Conservation (phyloP, 1,284 basidiomycete species). For the Cystobasidium sp. region DNA sequence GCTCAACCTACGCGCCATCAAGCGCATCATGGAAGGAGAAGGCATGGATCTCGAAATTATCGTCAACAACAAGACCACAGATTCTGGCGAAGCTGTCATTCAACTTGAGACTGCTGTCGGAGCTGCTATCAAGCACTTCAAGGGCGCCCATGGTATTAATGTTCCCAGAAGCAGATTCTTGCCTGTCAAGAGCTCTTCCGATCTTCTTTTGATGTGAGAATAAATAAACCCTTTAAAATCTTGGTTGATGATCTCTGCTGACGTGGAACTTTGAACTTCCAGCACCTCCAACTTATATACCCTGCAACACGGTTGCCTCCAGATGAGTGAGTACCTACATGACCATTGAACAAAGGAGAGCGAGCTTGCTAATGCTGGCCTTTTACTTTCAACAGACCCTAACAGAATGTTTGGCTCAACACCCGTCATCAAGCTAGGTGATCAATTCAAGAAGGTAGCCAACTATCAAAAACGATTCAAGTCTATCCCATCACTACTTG, state of each 20-base stretch:
- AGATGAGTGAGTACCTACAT: slow-evolving; percentile 64
- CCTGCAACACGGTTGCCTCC: slow-evolving; percentile 88
- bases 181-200: slow-evolving; percentile 73
- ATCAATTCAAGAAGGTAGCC: slow-evolving; percentile 74
- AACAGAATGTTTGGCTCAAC: slow-evolving; percentile 88
- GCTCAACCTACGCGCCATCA: slow-evolving; percentile 89
- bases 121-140: slow-evolving; percentile 97
- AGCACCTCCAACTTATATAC: slow-evolving; percentile 98
- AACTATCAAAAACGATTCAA: slow-evolving; percentile 98
- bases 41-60: slow-evolving; percentile 85
- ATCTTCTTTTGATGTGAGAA: slow-evolving; percentile 48
- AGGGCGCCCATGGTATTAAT: slow-evolving; percentile 92
- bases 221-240: no score
- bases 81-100: slow-evolving; percentile 81
- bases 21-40: slow-evolving; percentile 88
- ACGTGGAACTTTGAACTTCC: no score
- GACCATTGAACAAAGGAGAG: neutral
- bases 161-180: slow-evolving; percentile 97
- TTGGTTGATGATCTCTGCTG: no score
- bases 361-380: neutral
- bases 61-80: slow-evolving; percentile 87
- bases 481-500: slow-evolving; percentile 87
- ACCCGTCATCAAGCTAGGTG: slow-evolving; percentile 96
- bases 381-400: slow-evolving; percentile 60
- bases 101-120: slow-evolving; percentile 97